These are phyloP conservation scores for Quercus rubra DNA, from an alignment of 306 rosid species.

Conservation along the genomic window DNA sequence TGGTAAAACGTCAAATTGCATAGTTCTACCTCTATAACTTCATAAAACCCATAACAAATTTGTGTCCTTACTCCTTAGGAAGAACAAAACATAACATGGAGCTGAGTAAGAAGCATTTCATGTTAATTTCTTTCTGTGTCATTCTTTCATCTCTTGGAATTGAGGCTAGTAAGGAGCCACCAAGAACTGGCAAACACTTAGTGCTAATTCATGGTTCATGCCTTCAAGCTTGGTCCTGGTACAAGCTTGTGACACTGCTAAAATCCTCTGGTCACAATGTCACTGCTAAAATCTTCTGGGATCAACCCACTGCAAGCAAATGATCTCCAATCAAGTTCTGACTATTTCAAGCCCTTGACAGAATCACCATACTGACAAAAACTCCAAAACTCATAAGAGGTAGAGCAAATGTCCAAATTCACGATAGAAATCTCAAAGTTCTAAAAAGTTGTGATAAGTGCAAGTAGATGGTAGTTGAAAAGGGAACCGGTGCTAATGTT, in stretches of 20 bases:
- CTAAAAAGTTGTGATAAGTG: too few species aligned
- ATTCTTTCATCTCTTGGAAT: not conserved
- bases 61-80: not conserved
- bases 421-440: too few species aligned
- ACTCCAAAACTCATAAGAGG: too few species aligned
- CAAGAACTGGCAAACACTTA: conserved; percentile 22
- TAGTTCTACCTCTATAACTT: not conserved
- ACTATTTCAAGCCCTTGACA: conserved; percentile 33
- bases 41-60: not conserved
- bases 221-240: conserved; percentile 55
- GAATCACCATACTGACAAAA: not conserved
- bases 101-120: not conserved
- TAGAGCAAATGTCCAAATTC: too few species aligned
- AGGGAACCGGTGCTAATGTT: too few species aligned
- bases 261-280: conserved; percentile 26
- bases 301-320: not conserved
- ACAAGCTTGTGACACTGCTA: conserved; percentile 25
- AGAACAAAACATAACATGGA: conserved; percentile 7
- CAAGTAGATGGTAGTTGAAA: too few species aligned
- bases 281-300: conserved; percentile 34
- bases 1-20: too few species aligned
- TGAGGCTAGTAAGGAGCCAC: not conserved
- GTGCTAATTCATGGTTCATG: conserved; percentile 51
- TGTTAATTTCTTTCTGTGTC: not conserved
- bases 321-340: conserved; percentile 22